These are phyloP conservation scores for Entrophospora sp. DNA, from an alignment of 192 early-diverging fungal species.

Conservation along the genomic window DNA sequence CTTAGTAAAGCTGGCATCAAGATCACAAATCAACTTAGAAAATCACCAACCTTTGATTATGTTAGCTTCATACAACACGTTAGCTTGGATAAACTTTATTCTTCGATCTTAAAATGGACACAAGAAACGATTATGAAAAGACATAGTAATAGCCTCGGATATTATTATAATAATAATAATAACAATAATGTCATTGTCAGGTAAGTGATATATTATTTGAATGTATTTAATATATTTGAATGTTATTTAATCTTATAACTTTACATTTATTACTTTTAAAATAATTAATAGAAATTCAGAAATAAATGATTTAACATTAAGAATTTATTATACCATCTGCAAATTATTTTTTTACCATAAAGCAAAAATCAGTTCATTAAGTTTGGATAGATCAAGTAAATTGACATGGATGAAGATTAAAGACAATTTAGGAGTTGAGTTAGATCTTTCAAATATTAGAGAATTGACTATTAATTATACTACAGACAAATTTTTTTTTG, in stretches of 20 bases:
- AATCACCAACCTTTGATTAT: slow-evolving; percentile 7
- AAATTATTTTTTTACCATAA: neutral
- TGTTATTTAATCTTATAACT: neutral
- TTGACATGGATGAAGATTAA: too few species aligned
- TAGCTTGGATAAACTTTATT: slow-evolving; percentile 8
- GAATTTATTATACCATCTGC: neutral
- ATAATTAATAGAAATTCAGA: neutral
- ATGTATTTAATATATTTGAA: neutral
- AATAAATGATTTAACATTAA: neutral
- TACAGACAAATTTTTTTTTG: neutral
- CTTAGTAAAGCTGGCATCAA: neutral
- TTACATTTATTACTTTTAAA: neutral
- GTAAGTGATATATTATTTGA: neutral
- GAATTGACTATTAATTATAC: slow-evolving; percentile 4
- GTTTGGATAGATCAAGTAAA: neutral
- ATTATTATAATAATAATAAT: neutral
- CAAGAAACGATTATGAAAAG: neutral
- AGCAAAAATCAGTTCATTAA: neutral
- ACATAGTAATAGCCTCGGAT: neutral
- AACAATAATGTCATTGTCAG: too few species aligned
- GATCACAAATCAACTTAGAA: neutral
- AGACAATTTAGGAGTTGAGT: neutral
- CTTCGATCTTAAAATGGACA: neutral
- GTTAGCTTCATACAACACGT: neutral
- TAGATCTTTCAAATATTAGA: neutral